Evolutionary conservation across 768 basidiomycete species (phyloP).

Genomic region (Pulveroboletus sp.): DNA sequence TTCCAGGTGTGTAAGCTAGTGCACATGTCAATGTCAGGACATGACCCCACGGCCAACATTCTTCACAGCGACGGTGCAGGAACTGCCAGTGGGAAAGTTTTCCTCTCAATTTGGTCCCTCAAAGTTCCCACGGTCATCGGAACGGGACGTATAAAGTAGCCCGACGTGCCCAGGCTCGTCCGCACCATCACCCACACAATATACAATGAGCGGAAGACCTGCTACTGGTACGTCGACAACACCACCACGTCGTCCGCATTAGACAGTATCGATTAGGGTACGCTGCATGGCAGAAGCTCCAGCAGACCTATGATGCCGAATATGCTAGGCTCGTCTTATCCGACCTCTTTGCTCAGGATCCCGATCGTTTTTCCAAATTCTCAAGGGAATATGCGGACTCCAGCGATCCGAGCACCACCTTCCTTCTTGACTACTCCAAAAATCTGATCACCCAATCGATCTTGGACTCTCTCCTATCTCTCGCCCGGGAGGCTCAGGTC

Average conservation of each 20-base stretch:
- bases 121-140: slow-evolving; percentile 25
- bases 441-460: slow-evolving; percentile 90
- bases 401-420: slow-evolving; percentile 64
- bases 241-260: not conserved
- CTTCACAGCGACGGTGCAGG: not conserved
- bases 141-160: slow-evolving; percentile 14
- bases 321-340: slow-evolving; percentile 76
- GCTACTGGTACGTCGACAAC: slow-evolving; percentile 46
- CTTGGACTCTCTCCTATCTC: slow-evolving; percentile 68
- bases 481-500: slow-evolving; percentile 84
- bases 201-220: slow-evolving; percentile 59
- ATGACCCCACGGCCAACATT: not conserved
- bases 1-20: too few species aligned
- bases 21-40: too few species aligned
- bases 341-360: slow-evolving; percentile 90
- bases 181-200: slow-evolving; percentile 1
- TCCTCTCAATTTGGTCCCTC: too few species aligned
- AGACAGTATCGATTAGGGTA: slow-evolving; percentile 57
- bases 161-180: slow-evolving; percentile 2
- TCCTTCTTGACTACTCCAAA: slow-evolving; percentile 97
- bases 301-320: slow-evolving; percentile 75
- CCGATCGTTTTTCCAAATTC: slow-evolving; percentile 83
- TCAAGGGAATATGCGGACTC: slow-evolving; percentile 71
- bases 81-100: too few species aligned
- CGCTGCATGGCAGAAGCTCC: slow-evolving; percentile 86